phyloP scores from a whole-genome alignment of 495 filamentous ascomycete genomes.

The Apodospora peruviana region DNA sequence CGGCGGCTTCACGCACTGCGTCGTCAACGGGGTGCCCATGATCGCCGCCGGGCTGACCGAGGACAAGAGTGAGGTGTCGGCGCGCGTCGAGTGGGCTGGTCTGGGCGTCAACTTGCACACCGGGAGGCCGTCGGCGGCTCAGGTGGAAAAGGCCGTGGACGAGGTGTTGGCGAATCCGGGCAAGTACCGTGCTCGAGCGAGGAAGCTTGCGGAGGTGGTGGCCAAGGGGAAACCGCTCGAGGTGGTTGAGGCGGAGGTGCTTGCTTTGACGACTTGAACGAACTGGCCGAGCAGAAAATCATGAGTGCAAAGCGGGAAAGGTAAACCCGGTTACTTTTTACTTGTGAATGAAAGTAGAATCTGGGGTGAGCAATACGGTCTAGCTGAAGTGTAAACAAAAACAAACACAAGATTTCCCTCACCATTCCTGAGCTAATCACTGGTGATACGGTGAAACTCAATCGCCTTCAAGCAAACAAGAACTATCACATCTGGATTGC shows the following conservation, averaged over 20 bases:
- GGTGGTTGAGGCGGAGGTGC: conserved; percentile 7
- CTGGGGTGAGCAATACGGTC: too few species aligned
- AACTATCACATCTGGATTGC: too few species aligned
- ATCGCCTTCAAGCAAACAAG: too few species aligned
- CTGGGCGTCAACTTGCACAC: conserved; percentile 28
- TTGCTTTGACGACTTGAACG: conserved; percentile 5
- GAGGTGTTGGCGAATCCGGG: conserved; percentile 15
- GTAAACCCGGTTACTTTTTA: too few species aligned
- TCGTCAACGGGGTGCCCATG: conserved; percentile 26
- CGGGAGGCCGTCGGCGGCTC: conserved; percentile 17
- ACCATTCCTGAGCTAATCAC: too few species aligned
- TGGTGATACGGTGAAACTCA: too few species aligned
- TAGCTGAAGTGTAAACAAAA: too few species aligned
- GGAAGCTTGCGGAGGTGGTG: conserved; percentile 13
- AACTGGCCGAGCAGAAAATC: too few species aligned
- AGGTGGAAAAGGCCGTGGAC: conserved; percentile 22
- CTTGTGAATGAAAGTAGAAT: too few species aligned
- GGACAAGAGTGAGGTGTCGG: conserved; percentile 28
- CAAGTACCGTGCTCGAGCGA: conserved; percentile 5
- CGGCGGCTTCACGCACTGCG: conserved; percentile 26
- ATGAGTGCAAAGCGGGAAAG: too few species aligned
- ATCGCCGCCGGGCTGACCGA: conserved; percentile 26
- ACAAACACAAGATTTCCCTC: too few species aligned
- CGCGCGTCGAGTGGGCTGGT: conserved; percentile 28
- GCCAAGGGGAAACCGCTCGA: conserved; percentile 6